phyloP scores from a whole-genome alignment of 2,329 filamentous ascomycete genomes.

The Pseudocercospora crystallina region DNA sequence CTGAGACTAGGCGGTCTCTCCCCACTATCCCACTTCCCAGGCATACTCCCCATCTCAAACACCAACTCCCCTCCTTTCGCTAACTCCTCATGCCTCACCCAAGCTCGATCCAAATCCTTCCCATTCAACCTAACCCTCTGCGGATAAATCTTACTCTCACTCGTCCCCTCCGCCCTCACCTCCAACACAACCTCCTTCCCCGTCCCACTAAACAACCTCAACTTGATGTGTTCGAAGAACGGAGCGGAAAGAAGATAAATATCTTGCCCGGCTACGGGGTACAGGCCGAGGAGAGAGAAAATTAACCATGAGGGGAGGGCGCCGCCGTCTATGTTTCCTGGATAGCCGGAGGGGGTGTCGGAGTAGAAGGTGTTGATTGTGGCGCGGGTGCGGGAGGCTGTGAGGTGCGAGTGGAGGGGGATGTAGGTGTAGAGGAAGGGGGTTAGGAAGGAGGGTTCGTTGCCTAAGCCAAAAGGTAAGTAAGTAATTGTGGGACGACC shows the following conservation, averaged over 20 bases:
- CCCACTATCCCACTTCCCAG: slow-evolving; percentile 21
- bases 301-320: slow-evolving; percentile 53
- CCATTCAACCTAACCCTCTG: slow-evolving; percentile 21
- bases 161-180: slow-evolving; percentile 16
- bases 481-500: no score
- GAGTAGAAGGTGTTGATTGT: slow-evolving; percentile 46
- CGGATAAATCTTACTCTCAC: slow-evolving; percentile 16
- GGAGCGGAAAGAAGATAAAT: slow-evolving; percentile 50
- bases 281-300: slow-evolving; percentile 52
- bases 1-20: slow-evolving; percentile 20
- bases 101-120: slow-evolving; percentile 14
- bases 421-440: slow-evolving; percentile 44
- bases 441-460: slow-evolving; percentile 43
- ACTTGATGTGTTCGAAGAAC: slow-evolving; percentile 38
- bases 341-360: slow-evolving; percentile 41
- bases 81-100: slow-evolving; percentile 21
- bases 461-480: no score
- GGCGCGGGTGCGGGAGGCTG: slow-evolving; percentile 36
- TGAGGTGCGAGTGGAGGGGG: slow-evolving; percentile 36
- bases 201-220: slow-evolving; percentile 21
- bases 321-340: slow-evolving; percentile 49
- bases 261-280: slow-evolving; percentile 50
- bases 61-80: slow-evolving; percentile 19
- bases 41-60: slow-evolving; percentile 19
- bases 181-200: slow-evolving; percentile 8